Evolutionary conservation across 768 basidiomycete genomes (phyloP), one percentile per base, ranked within the genome.

Genomic region (Xanthoconium purpureum): DNA sequence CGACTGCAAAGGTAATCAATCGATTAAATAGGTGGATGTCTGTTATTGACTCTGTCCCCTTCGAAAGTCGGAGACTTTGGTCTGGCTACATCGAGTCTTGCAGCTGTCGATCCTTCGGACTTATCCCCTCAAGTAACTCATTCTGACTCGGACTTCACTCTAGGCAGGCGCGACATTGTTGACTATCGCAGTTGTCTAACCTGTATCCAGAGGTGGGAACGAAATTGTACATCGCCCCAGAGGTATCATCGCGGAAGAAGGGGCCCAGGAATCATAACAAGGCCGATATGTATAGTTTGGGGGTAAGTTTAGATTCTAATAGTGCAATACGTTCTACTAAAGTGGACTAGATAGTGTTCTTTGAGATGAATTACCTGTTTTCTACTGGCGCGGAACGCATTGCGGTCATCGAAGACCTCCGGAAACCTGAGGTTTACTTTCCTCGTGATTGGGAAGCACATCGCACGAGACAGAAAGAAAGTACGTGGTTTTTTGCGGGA

Each of bases 251-350:
- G 1, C 73, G 80, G 47, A 81, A 75, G 62, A 80, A 77, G 45
- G 75, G 83, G 0, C 84, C 85, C n/a, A 78, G 84, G 48, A 88
- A 91, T 65, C 91, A 92, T 61, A 84, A 78, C 36, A 96, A 95
- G 65, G 94, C 93, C 0, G 95, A 98, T 64, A 87, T 98, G 81
- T 98, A 95, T 68, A 94, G 92, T 69, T 81, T 96, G 11, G 95
- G 94, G 24, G 92, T 93, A 67, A 50, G 85, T 77, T 33, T 47
- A 13, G 18, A 36, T 40, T 50, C n/a, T 5, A 14, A 3, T 7
- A 9, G 10, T 12, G 20, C 15, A 13, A 17, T 52, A 15, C 11
- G n/a, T 38, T 18, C 42, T 14, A 52, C 42, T 5, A 12, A 57
- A 43, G 29, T 38, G 56, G 36, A 28, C 20, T 58, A 94, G 91